A percentile compares a stretch with the other conserved stretches of the same genome.
phyloP scores from a whole-genome alignment of 2,329 filamentous ascomycete species.

The Botrytis porri region DNA sequence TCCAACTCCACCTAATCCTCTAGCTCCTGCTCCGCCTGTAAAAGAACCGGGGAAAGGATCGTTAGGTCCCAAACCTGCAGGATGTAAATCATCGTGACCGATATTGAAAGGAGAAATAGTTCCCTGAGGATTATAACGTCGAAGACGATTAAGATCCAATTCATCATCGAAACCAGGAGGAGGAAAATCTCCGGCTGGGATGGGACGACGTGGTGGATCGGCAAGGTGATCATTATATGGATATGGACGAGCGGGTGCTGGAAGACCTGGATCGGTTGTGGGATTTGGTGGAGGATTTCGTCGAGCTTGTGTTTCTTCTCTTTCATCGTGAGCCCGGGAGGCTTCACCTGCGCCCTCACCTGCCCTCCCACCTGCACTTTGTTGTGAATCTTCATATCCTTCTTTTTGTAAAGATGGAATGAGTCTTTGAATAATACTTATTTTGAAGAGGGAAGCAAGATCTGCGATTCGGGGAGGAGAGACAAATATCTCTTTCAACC shows the following conservation, averaged over 20 bases:
- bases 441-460: conserved; percentile 69
- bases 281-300: conserved; percentile 41
- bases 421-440: conserved; percentile 79
- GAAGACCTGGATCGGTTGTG: conserved; percentile 42
- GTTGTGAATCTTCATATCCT: conserved; percentile 58
- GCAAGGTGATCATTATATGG: conserved; percentile 67
- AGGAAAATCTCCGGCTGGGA: conserved; percentile 71
- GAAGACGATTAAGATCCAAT: conserved; percentile 72
- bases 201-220: conserved; percentile 56
- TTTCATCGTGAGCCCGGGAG: conserved; percentile 43
- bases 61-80: conserved; percentile 77
- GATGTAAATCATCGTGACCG: conserved; percentile 84
- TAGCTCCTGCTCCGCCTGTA: conserved; percentile 55
- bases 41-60: conserved; percentile 74
- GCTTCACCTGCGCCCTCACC: conserved; percentile 41
- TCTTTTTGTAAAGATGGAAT: conserved; percentile 74
- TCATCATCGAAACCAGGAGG: conserved; percentile 94
- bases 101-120: conserved; percentile 61
- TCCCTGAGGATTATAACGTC: conserved; percentile 43
- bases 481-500: conserved; percentile 66
- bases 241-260: conserved; percentile 62
- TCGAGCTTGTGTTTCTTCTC: conserved; percentile 44
- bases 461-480: conserved; percentile 65
- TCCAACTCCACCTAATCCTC: conserved; percentile 56
- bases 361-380: conserved; percentile 31